Conservation (phyloP, 441 rosid genomes). For the Croton laevigatus region DNA sequence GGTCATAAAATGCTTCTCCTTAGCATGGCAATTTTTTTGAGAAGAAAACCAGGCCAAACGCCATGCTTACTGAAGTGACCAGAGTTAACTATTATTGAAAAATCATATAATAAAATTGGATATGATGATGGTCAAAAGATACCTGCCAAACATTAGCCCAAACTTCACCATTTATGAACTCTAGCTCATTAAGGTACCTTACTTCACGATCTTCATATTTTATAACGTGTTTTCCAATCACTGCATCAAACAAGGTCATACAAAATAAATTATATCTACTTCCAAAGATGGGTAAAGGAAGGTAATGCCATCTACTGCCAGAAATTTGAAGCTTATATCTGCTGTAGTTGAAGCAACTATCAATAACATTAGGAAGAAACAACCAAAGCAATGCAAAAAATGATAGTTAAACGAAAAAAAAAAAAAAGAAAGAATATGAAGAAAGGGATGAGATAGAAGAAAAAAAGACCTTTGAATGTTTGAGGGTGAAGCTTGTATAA, state of each 20-base stretch:
- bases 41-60: constrained; percentile 4
- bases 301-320: not conserved
- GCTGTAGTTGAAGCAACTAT: constrained; percentile 1
- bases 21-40: not conserved
- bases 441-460: constrained; percentile 12
- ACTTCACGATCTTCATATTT: constrained; percentile 61
- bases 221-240: constrained; percentile 45
- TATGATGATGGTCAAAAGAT: constrained; percentile 19
- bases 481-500: constrained; percentile 71
- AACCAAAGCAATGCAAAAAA: not conserved
- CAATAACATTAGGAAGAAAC: not conserved
- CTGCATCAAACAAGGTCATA: constrained; percentile 41
- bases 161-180: constrained; percentile 80
- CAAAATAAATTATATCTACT: not conserved
- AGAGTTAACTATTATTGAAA: not conserved
- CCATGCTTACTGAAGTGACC: not conserved
- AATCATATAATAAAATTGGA: not conserved
- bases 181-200: constrained; percentile 79
- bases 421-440: not conserved
- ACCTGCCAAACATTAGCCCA: constrained; percentile 99
- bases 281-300: constrained; percentile 1
- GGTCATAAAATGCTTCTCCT: not conserved
- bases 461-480: constrained; percentile 61
- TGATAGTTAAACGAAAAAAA: constrained; percentile 1
- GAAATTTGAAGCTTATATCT: not conserved